Base-by-base conservation (phyloP, 1,284 basidiomycete species). In the Trichosporon faecale region DNA sequence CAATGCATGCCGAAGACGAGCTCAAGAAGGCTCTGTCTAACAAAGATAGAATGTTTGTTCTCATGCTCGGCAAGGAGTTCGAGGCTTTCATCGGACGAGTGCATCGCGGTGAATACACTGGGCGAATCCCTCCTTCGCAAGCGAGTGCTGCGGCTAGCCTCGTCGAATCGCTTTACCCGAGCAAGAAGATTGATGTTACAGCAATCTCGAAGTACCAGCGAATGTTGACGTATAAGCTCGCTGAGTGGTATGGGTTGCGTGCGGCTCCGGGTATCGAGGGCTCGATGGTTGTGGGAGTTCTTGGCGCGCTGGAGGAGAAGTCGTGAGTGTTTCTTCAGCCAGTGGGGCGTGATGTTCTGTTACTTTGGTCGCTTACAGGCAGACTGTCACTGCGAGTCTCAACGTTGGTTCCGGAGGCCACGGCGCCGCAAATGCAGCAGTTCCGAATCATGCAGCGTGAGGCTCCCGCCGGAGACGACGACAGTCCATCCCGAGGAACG, bases 221-320 rank as follows among this genome's bases (percentile, higher is more conserved):
- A 27, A 82, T 81, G 81, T 68, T 82, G 44, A 78, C 80, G 27
- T 82, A 82, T 70, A 82, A 82, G 70, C 75, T 76, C 3, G 81
- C 81, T 18, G 80, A 81, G 66, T 82, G 81, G 81, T 82, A 81
- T 66, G 81, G 81, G 3, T 44, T 81, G 27, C 79, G 78, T 29
- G 80, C 77, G 8, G 76, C 76, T 1, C 67, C 69, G 3, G 71
- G 70, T 3, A 35, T 66, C 27, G 71, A 74, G 9, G 67, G 67
- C 7, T 55, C 68, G 16, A 80, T 82, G 73, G 69, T 77, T 3
- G 70, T 81, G 3, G 80, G 80, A 25, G 74, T 80, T 0, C 31
- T 77, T 11, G 79, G 78, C 0, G 49, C 64, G 4, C 66, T 82
- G 61, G 70, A 77, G 23, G 74, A 76, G 16, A 76, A 75, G 66